These are phyloP conservation scores for Cotoneaster glaucophyllus DNA, from an alignment of 306 rosid genomes.

Conservation along the genomic window DNA sequence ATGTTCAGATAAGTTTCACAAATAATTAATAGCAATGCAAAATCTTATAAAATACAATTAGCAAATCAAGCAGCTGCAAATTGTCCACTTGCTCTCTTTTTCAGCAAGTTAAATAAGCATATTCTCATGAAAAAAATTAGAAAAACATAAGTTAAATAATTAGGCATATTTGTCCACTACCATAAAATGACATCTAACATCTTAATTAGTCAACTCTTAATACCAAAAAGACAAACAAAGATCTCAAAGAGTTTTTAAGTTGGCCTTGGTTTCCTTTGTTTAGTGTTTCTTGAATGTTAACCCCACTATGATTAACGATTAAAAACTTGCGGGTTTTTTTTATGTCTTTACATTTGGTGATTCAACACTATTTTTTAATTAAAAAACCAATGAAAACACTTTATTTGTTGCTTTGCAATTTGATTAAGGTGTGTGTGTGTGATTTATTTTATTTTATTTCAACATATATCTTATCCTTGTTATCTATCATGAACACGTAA, in stretches of 20 bases:
- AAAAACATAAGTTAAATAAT: background rate
- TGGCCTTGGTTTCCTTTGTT: background rate
- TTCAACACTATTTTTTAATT: background rate
- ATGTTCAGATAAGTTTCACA: background rate
- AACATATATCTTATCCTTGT: background rate
- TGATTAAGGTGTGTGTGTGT: background rate
- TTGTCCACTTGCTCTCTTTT: background rate
- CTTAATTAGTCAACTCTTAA: conserved; percentile 33
- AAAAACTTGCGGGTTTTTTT: background rate
- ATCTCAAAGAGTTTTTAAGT: background rate
- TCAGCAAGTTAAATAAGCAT: background rate
- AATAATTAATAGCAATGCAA: background rate
- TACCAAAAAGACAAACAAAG: background rate
- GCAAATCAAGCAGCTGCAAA: background rate
- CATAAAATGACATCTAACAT: conserved; percentile 2
- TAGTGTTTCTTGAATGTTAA: conserved; percentile 2
- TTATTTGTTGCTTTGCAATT: conserved; percentile 2
- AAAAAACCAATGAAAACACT: background rate
- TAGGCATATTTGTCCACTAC: conserved; percentile 4
- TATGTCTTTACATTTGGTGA: background rate
- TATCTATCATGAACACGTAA: background rate
- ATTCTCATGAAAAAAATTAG: background rate
- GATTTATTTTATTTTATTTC: background rate
- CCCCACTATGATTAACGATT: background rate
- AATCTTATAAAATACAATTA: background rate